A percentile compares a stretch with the other conserved stretches of the same genome.
These are phyloP conservation scores for Xylariaceae sp. DNA, from an alignment of 2,329 filamentous ascomycete species.

Conservation along the genomic window DNA sequence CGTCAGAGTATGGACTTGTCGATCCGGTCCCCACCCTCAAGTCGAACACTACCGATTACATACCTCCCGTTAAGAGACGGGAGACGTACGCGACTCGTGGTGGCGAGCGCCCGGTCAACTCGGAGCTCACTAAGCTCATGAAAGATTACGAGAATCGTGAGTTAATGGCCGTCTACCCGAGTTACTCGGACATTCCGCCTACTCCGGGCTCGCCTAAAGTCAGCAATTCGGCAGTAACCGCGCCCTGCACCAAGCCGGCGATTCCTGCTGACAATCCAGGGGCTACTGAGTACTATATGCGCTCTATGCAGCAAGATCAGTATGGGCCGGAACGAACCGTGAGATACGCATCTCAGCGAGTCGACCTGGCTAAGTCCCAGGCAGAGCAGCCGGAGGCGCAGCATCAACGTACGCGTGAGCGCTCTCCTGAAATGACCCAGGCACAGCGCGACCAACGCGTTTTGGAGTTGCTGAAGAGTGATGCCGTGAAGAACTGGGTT, in stretches of 20 bases:
- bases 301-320: background rate
- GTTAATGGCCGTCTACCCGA: conserved; percentile 57
- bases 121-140: conserved; percentile 52
- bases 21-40: no score
- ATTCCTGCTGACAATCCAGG: no score
- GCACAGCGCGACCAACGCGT: conserved; percentile 36
- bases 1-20: no score
- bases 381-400: background rate
- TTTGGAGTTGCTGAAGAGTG: conserved; percentile 38
- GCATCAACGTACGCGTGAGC: conserved; percentile 28
- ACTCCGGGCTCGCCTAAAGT: conserved; percentile 48
- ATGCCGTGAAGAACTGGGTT: conserved; percentile 35
- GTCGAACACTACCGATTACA: no score
- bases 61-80: no score
- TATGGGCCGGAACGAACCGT: conserved; percentile 39
- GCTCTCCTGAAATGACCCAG: conserved; percentile 24
- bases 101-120: conserved; percentile 46
- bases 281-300: no score
- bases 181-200: conserved; percentile 49
- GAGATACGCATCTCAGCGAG: conserved; percentile 40
- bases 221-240: no score
- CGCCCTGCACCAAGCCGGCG: no score
- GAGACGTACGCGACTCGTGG: conserved; percentile 52
- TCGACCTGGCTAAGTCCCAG: conserved; percentile 26
- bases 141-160: conserved; percentile 53